Base-by-base conservation (phyloP, 2,329 filamentous ascomycete genomes). In the Paraconiothyrium sp. region DNA sequence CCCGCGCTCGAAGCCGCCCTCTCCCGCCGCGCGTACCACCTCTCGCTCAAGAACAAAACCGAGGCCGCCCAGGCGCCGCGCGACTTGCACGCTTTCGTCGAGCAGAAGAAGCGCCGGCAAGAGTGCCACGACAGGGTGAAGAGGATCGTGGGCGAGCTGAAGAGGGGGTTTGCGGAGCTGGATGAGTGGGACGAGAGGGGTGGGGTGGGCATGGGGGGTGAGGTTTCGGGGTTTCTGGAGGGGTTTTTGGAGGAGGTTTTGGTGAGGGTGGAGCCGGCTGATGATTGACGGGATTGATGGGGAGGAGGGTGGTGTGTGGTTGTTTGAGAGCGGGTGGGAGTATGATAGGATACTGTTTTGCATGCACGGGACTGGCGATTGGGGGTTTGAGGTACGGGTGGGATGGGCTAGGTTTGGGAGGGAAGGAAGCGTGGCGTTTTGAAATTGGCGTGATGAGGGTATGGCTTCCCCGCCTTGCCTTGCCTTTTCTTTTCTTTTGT, bases 181-280 rank as follows among this genome's bases (percentile, higher is more conserved):
- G 94, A 99, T 78, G 87, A 91, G 65, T 92, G 90, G 79, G 95
- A 99, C 79, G 91, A 90, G 76, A 87, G 89, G 47, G 91, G 93
- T 69, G 92, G 93, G 6, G 93, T 98, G 11, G 93, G 93, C 0
- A 97, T 98, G 94, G 94, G 93, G 0, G 90, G 92, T 48, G 94
- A 94, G 30, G 93, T 97, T 1, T 89, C 89, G 48, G 92, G 92
- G 0, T 96, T 98, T 69, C 80, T 98, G 8, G 95, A 99, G 78
- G 94, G 94, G 0, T 87, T 98, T 65, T 82, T 99, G 37, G 95
- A 99, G 78, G 95, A 99, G 82, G 90, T 99, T 27, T 82, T 99
- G 24, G 93, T 97, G 39, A 83, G 95, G 59, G 92, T 98, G 14
- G 94, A 98, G 81, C 92, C 94, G 4, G 84, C 93, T 63, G 92